Conservation (phyloP, 352 stramenopile species). For the Thalassiosira livingstoniorum region DNA sequence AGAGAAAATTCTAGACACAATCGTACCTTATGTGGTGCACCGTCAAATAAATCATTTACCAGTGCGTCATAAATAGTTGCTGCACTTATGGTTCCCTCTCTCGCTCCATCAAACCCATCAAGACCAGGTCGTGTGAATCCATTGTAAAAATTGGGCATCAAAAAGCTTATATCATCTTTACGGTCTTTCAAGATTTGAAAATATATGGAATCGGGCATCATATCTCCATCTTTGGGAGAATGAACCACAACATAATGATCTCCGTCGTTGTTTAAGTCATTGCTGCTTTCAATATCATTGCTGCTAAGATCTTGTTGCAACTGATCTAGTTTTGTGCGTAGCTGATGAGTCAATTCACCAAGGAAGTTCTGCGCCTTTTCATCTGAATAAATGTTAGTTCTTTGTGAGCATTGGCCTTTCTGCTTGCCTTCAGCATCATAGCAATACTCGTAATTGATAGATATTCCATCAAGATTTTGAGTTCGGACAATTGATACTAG, state of each 20-base stretch:
- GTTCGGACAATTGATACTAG: constrained; percentile 63
- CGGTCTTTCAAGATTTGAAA: constrained; percentile 43
- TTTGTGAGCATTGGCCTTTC: constrained; percentile 42
- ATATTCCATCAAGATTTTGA: constrained; percentile 69
- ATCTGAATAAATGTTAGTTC: constrained; percentile 57
- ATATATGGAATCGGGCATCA: constrained; percentile 21
- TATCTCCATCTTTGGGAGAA: constrained; percentile 67
- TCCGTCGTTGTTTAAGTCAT: too few relatives aligned
- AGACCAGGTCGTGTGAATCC: constrained; percentile 48
- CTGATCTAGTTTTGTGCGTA: constrained; percentile 61
- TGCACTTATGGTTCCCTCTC: constrained; percentile 29
- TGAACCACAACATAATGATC: too few relatives aligned
- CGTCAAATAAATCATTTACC: constrained; percentile 62
- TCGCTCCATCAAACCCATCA: constrained; percentile 39
- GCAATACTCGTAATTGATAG: constrained; percentile 82
- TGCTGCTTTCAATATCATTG: too few relatives aligned
- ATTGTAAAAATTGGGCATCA: constrained; percentile 82
- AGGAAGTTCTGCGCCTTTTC: constrained; percentile 70
- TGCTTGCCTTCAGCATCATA: constrained; percentile 57
- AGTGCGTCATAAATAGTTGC: constrained; percentile 26
- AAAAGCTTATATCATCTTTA: constrained; percentile 56
- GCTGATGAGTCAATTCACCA: constrained; percentile 55
- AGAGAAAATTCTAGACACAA: neutral
- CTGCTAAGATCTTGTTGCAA: too few relatives aligned
- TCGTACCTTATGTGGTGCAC: constrained; percentile 60